Evolutionary conservation across 1,284 basidiomycete genomes (phyloP).

Genomic region (Cutaneotrichosporon daszewskae): DNA sequence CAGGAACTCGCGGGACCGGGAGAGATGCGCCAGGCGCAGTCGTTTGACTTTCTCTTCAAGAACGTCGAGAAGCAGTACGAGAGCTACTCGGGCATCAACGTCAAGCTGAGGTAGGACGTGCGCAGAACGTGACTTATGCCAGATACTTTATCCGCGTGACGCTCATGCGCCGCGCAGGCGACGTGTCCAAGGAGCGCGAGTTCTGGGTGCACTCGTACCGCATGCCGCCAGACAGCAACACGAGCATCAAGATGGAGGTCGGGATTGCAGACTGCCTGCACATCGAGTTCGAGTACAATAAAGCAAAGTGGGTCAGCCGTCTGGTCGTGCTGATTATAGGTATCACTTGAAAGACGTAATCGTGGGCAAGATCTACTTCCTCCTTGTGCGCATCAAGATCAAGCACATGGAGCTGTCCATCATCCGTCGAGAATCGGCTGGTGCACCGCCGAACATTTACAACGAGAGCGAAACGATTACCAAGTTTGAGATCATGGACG

Average conservation of each 20-base stretch:
- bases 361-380: slow-evolving; percentile 98
- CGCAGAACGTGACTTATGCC: not conserved
- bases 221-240: slow-evolving; percentile 96
- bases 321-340: too few species aligned
- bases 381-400: slow-evolving; percentile 98
- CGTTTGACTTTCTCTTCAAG: slow-evolving; percentile 95
- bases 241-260: slow-evolving; percentile 99
- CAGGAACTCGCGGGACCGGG: slow-evolving; percentile 92
- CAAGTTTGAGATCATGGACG: slow-evolving; percentile 99
- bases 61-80: slow-evolving; percentile 99
- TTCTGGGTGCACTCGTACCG: slow-evolving; percentile 98
- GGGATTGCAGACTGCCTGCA: slow-evolving; percentile 98
- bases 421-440: slow-evolving; percentile 94
- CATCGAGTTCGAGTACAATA: slow-evolving; percentile 99
- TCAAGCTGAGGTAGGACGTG: slow-evolving; percentile 74
- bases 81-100: slow-evolving; percentile 96
- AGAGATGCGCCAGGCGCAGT: slow-evolving; percentile 90
- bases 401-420: slow-evolving; percentile 99
- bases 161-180: slow-evolving; percentile 83
- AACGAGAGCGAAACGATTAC: slow-evolving; percentile 99
- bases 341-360: slow-evolving; percentile 99
- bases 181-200: slow-evolving; percentile 86
- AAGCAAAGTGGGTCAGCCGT: slow-evolving; percentile 71
- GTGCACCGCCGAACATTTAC: slow-evolving; percentile 93
- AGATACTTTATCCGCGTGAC: slow-evolving; percentile 94